A percentile compares a stretch with the other conserved stretches of the same genome.
These are phyloP conservation scores for Logfia minima DNA, from an alignment of 129 eudicot genomes.

Conservation along the genomic window DNA sequence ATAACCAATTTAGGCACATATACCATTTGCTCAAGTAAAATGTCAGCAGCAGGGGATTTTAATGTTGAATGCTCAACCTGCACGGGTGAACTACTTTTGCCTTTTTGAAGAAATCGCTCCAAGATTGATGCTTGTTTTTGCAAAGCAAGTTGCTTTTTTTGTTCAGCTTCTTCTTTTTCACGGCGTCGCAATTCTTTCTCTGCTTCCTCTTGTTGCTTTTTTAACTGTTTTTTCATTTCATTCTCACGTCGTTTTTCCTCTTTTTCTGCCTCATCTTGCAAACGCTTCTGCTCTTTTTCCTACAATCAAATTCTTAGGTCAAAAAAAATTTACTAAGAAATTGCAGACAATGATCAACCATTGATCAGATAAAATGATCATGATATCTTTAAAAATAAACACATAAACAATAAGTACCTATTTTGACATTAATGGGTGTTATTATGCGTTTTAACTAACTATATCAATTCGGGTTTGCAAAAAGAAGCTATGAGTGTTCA, in stretches of 20 bases:
- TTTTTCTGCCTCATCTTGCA: slow-evolving; percentile 88
- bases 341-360: not conserved
- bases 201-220: slow-evolving; percentile 82
- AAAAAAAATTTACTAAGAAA: not conserved
- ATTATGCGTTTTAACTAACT: not conserved
- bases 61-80: slow-evolving; percentile 40
- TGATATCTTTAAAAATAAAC: not conserved
- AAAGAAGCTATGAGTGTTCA: not conserved
- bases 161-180: slow-evolving; percentile 85
- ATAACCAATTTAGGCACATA: slow-evolving; percentile 38
- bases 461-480: not conserved
- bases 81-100: slow-evolving; percentile 49
- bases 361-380: not conserved
- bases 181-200: slow-evolving; percentile 67
- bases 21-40: slow-evolving; percentile 28
- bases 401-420: not conserved
- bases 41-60: slow-evolving; percentile 26
- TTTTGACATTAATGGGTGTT: not conserved
- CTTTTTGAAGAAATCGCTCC: slow-evolving; percentile 71
- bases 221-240: slow-evolving; percentile 63
- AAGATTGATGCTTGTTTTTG: slow-evolving; percentile 87
- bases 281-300: slow-evolving; percentile 85
- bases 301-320: slow-evolving; percentile 26
- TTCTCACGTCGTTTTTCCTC: slow-evolving; percentile 74
- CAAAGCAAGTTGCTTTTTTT: slow-evolving; percentile 60